Conservation (phyloP, 352 stramenopile species). For the Phytophthora sansomeana region DNA sequence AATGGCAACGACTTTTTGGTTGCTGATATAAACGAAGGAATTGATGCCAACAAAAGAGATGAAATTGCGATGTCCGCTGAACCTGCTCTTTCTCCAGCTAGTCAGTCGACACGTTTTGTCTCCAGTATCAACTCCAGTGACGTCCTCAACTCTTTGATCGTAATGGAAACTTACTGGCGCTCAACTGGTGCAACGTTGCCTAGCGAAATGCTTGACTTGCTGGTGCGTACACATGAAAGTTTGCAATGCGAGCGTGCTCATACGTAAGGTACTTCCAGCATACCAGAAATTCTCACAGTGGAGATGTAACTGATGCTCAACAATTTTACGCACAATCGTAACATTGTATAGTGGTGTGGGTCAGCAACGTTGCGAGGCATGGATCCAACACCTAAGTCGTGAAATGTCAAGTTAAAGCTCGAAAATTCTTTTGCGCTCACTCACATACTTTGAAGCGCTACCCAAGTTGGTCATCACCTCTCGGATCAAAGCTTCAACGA, state of each 20-base stretch:
- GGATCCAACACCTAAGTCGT: too few relatives aligned
- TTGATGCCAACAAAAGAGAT: not conserved
- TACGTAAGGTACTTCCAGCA: too few relatives aligned
- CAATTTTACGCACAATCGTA: too few relatives aligned
- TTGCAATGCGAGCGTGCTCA: not conserved
- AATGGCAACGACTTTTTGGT: not conserved
- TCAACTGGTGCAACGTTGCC: not conserved
- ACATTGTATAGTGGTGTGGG: too few relatives aligned
- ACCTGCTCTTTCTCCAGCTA: not conserved
- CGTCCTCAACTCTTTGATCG: not conserved
- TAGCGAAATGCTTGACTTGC: not conserved
- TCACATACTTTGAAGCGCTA: too few relatives aligned
- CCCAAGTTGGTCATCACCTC: too few relatives aligned
- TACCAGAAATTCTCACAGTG: too few relatives aligned
- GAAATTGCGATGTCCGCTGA: not conserved
- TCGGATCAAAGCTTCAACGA: too few relatives aligned
- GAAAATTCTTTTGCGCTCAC: too few relatives aligned
- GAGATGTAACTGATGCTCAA: too few relatives aligned
- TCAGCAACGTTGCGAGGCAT: too few relatives aligned
- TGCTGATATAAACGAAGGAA: not conserved
- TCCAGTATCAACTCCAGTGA: not conserved
- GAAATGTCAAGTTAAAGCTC: too few relatives aligned
- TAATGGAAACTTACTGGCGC: slow-evolving; percentile 11
- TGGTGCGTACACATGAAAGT: not conserved
- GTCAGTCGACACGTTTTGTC: not conserved